Evolutionary conservation across 192 early-diverging fungal species (phyloP).

Genomic region (Allomyces javanicus): DNA sequence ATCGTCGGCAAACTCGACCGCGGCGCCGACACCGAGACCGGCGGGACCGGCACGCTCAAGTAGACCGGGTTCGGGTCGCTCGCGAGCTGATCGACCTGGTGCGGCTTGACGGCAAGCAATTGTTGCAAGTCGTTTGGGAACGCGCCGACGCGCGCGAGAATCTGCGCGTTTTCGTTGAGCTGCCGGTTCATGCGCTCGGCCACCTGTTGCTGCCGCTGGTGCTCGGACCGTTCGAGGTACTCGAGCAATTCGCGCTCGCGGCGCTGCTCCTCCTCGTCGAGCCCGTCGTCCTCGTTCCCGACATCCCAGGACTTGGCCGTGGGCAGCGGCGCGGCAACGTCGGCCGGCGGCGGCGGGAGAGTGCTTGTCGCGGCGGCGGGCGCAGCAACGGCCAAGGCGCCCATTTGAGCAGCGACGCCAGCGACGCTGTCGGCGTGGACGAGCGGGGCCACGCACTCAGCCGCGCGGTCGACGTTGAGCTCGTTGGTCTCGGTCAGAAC

Average conservation of each 20-base stretch:
- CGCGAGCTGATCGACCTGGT: background rate
- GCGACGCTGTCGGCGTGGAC: no score
- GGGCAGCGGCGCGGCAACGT: background rate
- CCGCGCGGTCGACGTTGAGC: no score
- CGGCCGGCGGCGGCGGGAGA: background rate
- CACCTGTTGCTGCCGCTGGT: background rate
- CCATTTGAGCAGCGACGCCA: background rate
- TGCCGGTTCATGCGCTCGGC: background rate
- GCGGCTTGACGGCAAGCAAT: background rate
- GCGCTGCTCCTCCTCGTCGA: background rate
- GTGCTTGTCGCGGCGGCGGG: background rate
- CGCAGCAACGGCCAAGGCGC: background rate
- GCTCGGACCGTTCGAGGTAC: background rate
- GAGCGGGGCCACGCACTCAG: no score
- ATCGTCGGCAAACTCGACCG: background rate
- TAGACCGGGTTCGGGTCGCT: background rate
- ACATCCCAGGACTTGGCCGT: background rate
- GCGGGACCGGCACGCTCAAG: no score
- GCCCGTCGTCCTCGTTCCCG: background rate
- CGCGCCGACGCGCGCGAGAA: background rate
- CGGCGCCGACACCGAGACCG: background rate
- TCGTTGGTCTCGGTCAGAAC: no score
- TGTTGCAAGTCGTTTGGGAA: background rate
- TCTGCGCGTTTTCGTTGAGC: background rate
- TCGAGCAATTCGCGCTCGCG: background rate